Percentiles rank a stretch among this genome's conserved stretches.
phyloP scores from a whole-genome alignment of 805 yeast species.

The Clavispora santaluciae region DNA sequence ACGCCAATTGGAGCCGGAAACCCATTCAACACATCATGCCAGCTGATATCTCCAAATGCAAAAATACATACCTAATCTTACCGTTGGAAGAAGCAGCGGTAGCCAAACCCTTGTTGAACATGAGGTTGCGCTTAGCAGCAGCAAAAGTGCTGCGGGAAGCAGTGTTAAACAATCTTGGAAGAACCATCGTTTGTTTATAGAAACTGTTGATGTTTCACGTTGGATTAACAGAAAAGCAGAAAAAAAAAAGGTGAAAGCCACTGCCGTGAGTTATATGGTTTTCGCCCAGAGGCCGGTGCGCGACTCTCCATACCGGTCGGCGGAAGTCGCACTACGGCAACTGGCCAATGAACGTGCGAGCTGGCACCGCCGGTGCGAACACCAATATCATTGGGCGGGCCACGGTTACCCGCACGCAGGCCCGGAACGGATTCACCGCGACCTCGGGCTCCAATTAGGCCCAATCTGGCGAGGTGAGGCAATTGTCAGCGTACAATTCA shows the following conservation, averaged over 20 bases:
- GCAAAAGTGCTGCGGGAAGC: slow-evolving; percentile 81
- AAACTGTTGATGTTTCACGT: slow-evolving; percentile 19
- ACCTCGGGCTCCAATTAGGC: not conserved
- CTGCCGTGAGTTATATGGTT: slow-evolving; percentile 14
- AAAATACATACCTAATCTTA: slow-evolving; percentile 74
- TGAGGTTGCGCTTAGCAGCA: slow-evolving; percentile 79
- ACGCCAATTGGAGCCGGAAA: not conserved
- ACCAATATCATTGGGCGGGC: slow-evolving; percentile 22
- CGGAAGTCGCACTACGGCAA: slow-evolving; percentile 9
- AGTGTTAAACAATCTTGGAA: slow-evolving; percentile 48
- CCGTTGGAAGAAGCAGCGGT: slow-evolving; percentile 73
- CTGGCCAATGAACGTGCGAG: slow-evolving; percentile 21
- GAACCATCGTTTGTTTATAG: slow-evolving; percentile 42
- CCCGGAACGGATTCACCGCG: not conserved
- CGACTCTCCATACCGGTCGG: slow-evolving; percentile 19
- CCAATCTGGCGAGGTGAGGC: not conserved
- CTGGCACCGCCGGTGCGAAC: slow-evolving; percentile 19
- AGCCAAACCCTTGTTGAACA: slow-evolving; percentile 73
- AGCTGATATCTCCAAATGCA: not conserved
- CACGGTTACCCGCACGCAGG: slow-evolving; percentile 17
- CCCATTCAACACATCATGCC: not conserved
- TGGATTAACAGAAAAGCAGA: slow-evolving; percentile 10
- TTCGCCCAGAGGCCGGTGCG: slow-evolving; percentile 15
- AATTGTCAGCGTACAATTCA: too few species aligned
- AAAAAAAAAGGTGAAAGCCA: slow-evolving; percentile 10